A percentile compares a stretch with the other conserved stretches of the same genome.
phyloP scores from a whole-genome alignment of 139 green algal genomes.

The Chara braunii region DNA sequence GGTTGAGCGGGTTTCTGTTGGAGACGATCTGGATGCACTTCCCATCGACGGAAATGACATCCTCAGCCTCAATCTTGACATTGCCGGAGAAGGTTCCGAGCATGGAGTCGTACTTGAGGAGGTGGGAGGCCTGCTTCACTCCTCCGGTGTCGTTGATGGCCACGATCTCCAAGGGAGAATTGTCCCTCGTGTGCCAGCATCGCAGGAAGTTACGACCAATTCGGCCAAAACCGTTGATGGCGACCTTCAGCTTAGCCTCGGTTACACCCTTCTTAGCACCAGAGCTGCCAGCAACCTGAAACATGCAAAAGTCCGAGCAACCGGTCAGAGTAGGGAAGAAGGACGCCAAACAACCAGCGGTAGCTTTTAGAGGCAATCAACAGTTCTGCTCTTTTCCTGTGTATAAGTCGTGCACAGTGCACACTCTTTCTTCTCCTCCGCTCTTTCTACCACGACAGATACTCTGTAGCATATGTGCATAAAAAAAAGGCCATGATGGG shows the following conservation, averaged over 20 bases:
- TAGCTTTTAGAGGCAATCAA: neutral
- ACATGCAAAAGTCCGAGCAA: conserved; percentile 11
- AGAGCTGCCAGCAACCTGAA: conserved; percentile 12
- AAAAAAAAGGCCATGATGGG: too few species aligned
- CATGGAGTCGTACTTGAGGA: conserved; percentile 56
- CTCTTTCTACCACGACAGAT: neutral
- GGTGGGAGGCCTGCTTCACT: conserved; percentile 50
- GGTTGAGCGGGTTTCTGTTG: conserved; percentile 47
- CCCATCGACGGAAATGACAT: conserved; percentile 52
- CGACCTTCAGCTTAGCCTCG: conserved; percentile 69
- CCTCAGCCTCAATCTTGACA: conserved; percentile 47
- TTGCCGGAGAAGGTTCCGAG: conserved; percentile 54
- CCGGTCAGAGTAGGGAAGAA: neutral
- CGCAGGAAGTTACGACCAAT: conserved; percentile 78
- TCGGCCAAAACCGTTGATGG: conserved; percentile 98
- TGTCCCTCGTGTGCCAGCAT: conserved; percentile 50
- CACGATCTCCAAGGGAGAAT: conserved; percentile 62
- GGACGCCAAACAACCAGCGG: neutral
- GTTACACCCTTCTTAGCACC: conserved; percentile 39
- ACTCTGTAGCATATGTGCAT: too few species aligned
- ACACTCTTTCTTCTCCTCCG: conserved; percentile 1
- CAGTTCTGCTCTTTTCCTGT: conserved; percentile 4
- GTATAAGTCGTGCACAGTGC: neutral
- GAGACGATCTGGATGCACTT: conserved; percentile 53
- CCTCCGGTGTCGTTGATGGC: conserved; percentile 56